Percentiles rank a stretch among this genome's conserved stretches.
Evolutionary conservation across 78 protist genomes (phyloP).

Genomic region (Cavenderia fasciculata): DNA sequence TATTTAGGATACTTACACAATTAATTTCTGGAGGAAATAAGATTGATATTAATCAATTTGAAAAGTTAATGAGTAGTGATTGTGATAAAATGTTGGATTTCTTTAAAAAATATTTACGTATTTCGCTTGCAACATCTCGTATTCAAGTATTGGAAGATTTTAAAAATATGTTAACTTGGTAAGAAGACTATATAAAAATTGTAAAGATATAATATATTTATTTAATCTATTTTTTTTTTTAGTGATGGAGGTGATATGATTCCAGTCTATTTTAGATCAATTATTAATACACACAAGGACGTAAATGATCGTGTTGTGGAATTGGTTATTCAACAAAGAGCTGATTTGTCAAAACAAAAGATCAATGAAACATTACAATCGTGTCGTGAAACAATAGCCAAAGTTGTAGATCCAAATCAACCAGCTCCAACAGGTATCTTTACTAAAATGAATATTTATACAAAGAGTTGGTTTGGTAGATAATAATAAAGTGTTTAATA

Average conservation of each 20-base stretch:
- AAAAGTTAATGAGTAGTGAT: constrained; percentile 33
- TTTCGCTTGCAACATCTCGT: constrained; percentile 48
- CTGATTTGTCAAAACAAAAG: constrained; percentile 16
- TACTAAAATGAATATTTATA: constrained; percentile 36
- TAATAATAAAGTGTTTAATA: no score
- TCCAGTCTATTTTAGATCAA: constrained; percentile 43
- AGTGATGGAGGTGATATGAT: constrained; percentile 26
- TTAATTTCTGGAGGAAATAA: constrained; percentile 57
- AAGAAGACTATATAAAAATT: background rate
- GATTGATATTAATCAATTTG: constrained; percentile 14
- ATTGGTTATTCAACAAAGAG: constrained; percentile 26
- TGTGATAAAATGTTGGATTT: constrained; percentile 58
- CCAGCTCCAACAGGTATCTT: constrained; percentile 43
- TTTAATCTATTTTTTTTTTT: background rate
- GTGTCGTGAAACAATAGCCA: background rate
- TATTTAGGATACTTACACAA: constrained; percentile 14
- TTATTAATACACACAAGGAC: constrained; percentile 48
- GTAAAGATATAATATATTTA: background rate
- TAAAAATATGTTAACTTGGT: constrained; percentile 42
- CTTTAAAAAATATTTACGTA: constrained; percentile 66
- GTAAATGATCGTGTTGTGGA: constrained; percentile 56
- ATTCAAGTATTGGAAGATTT: constrained; percentile 66
- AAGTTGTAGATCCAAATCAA: background rate
- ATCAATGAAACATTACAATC: background rate
- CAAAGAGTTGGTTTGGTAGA: constrained; percentile 25